Evolutionary conservation across 1,139 yeast genomes (phyloP), one percentile per base, ranked within the genome.

Genomic region (Petasospora rhodanensis): DNA sequence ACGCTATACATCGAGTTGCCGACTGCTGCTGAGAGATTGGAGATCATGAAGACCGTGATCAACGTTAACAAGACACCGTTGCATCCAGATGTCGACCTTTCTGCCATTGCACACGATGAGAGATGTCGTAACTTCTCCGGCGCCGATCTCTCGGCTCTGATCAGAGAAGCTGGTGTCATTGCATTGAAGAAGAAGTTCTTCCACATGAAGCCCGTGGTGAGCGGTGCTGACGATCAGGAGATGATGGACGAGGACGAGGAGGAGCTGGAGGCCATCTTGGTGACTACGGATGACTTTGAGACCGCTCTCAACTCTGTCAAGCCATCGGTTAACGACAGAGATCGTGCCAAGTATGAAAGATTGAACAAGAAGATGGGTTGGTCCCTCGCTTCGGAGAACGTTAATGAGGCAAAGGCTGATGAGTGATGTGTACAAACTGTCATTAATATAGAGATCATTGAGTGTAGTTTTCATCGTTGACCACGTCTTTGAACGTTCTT

Each of bases 1-100:
- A 89, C 96, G 4, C 66, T 91, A 29, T 89, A 80, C 58, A 93
- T 91, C 27, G 96, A 91, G 55, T 66, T 91, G 31, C 98, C 98
- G 2, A 73, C 77, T 6, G 74, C 76, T 1, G 68, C 64, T 6
- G 98, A 91, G 56, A 70, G 96, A 41, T 61, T 69, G 5, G 96
- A 89, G 42, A 91, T 91, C 38, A 66, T 91, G 52, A 70, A 70
- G 43, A 87, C 97, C 0, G 73, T 91, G 28, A 76, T 87, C 5
- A 66, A 67, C 26, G 66, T 79, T 2, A 80, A 80, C 49, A 74
- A 76, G 22, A 82, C 96, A 1, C 98, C 98, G 3, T 49, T 91
- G 20, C 73, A 69, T n/a, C 36, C 58, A 0, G 65, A 70, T 22
- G 91, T 91, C 15, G 74, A 85, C 42, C 64, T 91, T 24, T 51